A percentile compares a stretch with the other conserved stretches of the same genome.
These are phyloP conservation scores for Leccinum subfulvum DNA, from an alignment of 1,284 basidiomycete species.

Conservation along the genomic window DNA sequence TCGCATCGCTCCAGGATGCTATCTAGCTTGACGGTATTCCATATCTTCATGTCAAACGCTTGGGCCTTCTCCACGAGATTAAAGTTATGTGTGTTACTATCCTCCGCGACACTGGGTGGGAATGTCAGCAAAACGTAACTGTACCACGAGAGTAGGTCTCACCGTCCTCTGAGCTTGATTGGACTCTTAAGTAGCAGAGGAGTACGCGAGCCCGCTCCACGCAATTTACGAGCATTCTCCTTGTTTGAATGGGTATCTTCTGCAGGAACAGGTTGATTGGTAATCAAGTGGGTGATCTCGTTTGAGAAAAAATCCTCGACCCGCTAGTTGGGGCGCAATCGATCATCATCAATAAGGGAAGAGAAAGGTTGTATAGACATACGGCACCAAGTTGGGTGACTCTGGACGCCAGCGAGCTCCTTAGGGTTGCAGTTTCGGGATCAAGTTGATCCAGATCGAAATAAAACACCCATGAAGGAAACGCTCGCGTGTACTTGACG, in stretches of 20 bases:
- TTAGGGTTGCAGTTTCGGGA: conserved; percentile 43
- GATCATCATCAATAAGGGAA: conserved; percentile 1
- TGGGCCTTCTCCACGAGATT: conserved; percentile 75
- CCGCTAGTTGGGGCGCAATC: conserved; percentile 41
- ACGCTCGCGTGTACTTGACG: conserved; percentile 80
- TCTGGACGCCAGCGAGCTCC: conserved; percentile 49
- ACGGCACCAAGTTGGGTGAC: conserved; percentile 78
- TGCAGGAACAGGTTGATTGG: conserved; percentile 48
- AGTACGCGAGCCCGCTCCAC: conserved; percentile 23
- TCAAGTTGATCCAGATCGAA: conserved; percentile 72
- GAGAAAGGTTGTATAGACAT: conserved; percentile 36
- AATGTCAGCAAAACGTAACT: conserved; percentile 1
- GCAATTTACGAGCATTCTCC: conserved; percentile 52
- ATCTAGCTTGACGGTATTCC: conserved; percentile 75
- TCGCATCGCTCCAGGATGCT: conserved; percentile 69
- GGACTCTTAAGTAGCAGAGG: conserved; percentile 55
- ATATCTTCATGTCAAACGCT: conserved; percentile 84
- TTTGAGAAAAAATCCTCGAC: conserved; percentile 87
- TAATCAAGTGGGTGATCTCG: conserved; percentile 85
- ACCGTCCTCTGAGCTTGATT: conserved; percentile 61
- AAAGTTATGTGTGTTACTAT: conserved; percentile 39
- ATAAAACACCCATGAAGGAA: conserved; percentile 84
- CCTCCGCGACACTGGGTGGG: conserved; percentile 26
- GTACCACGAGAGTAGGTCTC: conserved; percentile 21
- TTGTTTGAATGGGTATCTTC: conserved; percentile 52